Evolutionary conservation across 371 early-diverging fungal genomes (phyloP), one percentile per base, ranked within the genome.

Genomic region (Gilbertella persicaria): DNA sequence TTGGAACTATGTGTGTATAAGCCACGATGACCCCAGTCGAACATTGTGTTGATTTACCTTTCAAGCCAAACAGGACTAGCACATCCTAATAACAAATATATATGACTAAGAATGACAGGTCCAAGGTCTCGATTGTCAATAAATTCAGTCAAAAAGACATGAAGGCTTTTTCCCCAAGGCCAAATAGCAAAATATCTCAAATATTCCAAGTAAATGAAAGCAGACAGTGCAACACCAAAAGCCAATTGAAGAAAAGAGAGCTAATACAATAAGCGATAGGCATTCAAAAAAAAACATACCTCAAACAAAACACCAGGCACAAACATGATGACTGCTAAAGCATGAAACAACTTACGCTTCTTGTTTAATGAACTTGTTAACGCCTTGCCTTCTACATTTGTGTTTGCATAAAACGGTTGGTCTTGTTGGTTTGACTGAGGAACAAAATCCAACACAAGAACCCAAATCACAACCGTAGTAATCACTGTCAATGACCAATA

Each of bases 41-140:
- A 0, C 21, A 12, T 50, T 3, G 26, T 21, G 13, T 16, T 53
- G 14, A 20, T 45, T 29, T 72, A 78, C 73, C 87, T 75, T 56
- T 80, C 83, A 10, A 95, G 67, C 95, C 95, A 97, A 16, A 95
- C 88, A 0, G 95, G 92, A 6, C 83, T 65, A 9, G 95, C 95
- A 64, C 97, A 96, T 1, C 97, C 97, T 14, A 93, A 35, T 13
- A 97, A 61, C 17, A 97, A 70, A 57, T 94, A 95, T 28, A 96
- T 69, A 58, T 97, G 97, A 24, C 92, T 87, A 8, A 95, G 67
- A n/a, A 97, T 88, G 23, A 88, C 83, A 0, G 86, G 83, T 4
- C 89, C 89, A 0, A 85, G 64, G 58, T 97, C 97, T 14, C 91
- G 85, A 33, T 80, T 75, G 57, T 96, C 94, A 23, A 91, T 71